Conservation (phyloP, 805 yeast genomes). For the Hanseniaspora vineae region DNA sequence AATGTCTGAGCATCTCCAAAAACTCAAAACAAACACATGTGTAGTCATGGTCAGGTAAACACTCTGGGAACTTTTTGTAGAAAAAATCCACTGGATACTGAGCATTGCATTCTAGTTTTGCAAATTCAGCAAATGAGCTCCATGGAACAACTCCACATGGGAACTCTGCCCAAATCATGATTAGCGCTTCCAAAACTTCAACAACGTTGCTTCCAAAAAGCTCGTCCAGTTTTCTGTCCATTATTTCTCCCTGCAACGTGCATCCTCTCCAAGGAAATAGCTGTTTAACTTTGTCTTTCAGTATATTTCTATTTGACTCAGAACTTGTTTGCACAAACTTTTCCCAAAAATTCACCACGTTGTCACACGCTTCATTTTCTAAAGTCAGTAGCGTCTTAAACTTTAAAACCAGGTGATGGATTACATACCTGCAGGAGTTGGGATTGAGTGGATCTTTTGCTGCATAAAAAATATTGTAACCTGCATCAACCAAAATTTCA, state of each 20-base stretch:
- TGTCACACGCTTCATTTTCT: conserved; percentile 5
- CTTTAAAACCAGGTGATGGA: conserved; percentile 22
- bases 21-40: conserved; percentile 26
- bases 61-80: conserved; percentile 23
- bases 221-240: conserved; percentile 14
- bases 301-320: conserved; percentile 1
- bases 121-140: conserved; percentile 21
- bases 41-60: conserved; percentile 24
- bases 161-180: conserved; percentile 24
- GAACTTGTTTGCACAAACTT: conserved; percentile 24
- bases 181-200: conserved; percentile 18
- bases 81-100: conserved; percentile 20
- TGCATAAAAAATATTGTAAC: conserved; percentile 11
- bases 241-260: conserved; percentile 21
- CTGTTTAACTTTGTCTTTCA: conserved; percentile 17
- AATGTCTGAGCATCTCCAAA: conserved; percentile 18
- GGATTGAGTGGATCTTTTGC: conserved; percentile 17
- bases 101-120: conserved; percentile 13
- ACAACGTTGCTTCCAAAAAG: conserved; percentile 13
- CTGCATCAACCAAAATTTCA: conserved; percentile 1
- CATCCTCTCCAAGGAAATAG: conserved; percentile 28
- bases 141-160: conserved; percentile 26
- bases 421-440: conserved; percentile 23
- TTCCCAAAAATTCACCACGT: conserved; percentile 22
- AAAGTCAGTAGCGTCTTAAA: conserved; percentile 14